Evolutionary conservation across 2,329 filamentous ascomycete species (phyloP), one percentile per base, ranked within the genome.

Genomic region (Aspergillus sp.): DNA sequence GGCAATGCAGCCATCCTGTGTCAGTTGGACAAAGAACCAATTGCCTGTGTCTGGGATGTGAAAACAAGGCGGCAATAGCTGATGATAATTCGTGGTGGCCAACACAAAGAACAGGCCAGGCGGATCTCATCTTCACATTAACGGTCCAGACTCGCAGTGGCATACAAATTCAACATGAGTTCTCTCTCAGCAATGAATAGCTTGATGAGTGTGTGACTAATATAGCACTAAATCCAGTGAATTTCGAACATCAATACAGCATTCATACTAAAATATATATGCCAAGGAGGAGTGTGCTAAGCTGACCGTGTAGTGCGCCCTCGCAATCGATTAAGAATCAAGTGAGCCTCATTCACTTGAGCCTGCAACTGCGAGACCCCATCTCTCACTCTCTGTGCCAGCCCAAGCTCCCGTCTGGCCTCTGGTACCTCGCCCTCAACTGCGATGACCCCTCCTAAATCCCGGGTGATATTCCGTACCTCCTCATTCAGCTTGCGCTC

Each of bases 351-450:
- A 35, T 25, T 25, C 11, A 57, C 14, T 21, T 21, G 11, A 27
- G n/a, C 19, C 14, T 37, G 21, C 7, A 57, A n/a, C 6, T 15
- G 19, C 6, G 31, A 21, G 40, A 40, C 19, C 11, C 7, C 31
- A 6, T 11, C 48, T 19, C 55, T 57, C 33, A 48, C 33, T 41
- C 15, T 25, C 11, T 48, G 31, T 4, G 33, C 35, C 17, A 57
- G 17, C 11, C 43, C 43, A 11, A 49, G 44, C 2, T 47, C 35
- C 4, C 17, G 25, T 23, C 27, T 45, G 17, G 50, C 45, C 44
- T 57, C 55, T n/a, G 50, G 41, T 7, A 49, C 39, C 44, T 57
- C 55, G 14, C 44, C 45, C 31, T 57, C 49, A 12, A 48, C 43
- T 14, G 23, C 37, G n/a, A 57, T 43, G 17, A 33, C 25, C 15